phyloP scores from a whole-genome alignment of 2,329 filamentous ascomycete species.

The Lachnellula willkommii region DNA sequence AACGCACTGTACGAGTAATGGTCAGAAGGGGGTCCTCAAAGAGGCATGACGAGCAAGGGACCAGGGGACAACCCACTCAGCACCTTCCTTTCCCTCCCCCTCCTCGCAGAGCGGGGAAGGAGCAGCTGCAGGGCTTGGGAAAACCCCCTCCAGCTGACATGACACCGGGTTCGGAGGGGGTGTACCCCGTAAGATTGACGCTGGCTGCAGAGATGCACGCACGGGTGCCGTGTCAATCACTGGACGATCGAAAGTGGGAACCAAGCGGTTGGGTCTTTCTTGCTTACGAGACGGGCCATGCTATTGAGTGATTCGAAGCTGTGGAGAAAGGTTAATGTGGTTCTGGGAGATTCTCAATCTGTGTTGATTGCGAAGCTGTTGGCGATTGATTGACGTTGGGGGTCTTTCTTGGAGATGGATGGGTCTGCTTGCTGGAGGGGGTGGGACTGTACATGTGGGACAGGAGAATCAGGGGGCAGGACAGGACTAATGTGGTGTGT shows the following conservation, averaged over 20 bases:
- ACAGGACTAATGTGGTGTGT: neutral
- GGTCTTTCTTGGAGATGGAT: neutral
- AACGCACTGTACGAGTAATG: neutral
- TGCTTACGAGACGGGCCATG: neutral
- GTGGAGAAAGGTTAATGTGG: neutral
- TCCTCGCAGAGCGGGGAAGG: neutral
- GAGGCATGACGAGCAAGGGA: slow-evolving; percentile 3
- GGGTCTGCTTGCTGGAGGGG: neutral
- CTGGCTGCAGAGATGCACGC: neutral
- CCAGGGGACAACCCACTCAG: neutral
- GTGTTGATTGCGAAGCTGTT: neutral
- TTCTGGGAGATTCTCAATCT: neutral
- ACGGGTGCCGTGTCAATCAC: neutral
- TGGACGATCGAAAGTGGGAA: neutral
- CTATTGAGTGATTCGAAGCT: neutral
- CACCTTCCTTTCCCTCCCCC: neutral
- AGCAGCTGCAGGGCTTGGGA: neutral
- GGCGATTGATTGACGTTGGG: neutral
- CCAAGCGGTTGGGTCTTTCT: neutral
- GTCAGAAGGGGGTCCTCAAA: slow-evolving; percentile 4
- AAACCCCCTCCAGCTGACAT: neutral
- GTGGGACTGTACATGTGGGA: neutral
- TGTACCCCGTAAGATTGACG: neutral
- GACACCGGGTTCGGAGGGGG: neutral
- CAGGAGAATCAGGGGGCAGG: neutral